Percentiles rank a stretch among this genome's conserved stretches.
Conservation (phyloP, 192 early-diverging fungal genomes). For the Coemansia sp. region DNA sequence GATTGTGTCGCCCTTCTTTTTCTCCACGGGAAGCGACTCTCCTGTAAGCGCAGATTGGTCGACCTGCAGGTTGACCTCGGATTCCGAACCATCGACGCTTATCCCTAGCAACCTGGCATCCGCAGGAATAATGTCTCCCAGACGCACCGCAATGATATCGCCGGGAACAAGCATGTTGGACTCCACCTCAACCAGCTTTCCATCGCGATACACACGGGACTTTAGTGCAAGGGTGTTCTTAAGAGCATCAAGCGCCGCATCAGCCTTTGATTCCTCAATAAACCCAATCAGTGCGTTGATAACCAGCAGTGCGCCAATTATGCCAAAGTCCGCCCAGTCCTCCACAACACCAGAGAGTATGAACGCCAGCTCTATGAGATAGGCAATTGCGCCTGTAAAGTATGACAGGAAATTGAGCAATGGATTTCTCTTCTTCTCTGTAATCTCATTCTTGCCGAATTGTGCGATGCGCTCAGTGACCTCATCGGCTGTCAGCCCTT, state of each 20-base stretch:
- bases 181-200: constrained; percentile 71
- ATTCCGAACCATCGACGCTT: constrained; percentile 72
- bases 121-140: constrained; percentile 94
- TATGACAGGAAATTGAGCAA: constrained; percentile 83
- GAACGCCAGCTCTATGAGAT: constrained; percentile 86
- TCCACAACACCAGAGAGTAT: constrained; percentile 76
- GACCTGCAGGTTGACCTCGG: constrained; percentile 78
- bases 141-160: constrained; percentile 85
- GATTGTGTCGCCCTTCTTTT: constrained; percentile 77
- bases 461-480: constrained; percentile 66
- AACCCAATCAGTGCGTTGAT: constrained; percentile 93
- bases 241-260: constrained; percentile 89
- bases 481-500: constrained; percentile 78
- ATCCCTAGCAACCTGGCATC: constrained; percentile 82
- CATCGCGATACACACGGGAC: constrained; percentile 79
- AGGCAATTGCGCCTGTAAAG: constrained; percentile 88
- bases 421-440: constrained; percentile 83
- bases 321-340: constrained; percentile 83
- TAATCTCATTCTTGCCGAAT: constrained; percentile 82
- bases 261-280: constrained; percentile 91
- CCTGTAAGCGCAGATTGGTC: constrained; percentile 95
- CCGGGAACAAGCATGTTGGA: constrained; percentile 82
- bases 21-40: constrained; percentile 87
- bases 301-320: constrained; percentile 74
- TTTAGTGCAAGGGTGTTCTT: constrained; percentile 92